Evolutionary conservation across 2,329 filamentous ascomycete genomes (phyloP).

Genomic region (Nothomitra cinnamomea): DNA sequence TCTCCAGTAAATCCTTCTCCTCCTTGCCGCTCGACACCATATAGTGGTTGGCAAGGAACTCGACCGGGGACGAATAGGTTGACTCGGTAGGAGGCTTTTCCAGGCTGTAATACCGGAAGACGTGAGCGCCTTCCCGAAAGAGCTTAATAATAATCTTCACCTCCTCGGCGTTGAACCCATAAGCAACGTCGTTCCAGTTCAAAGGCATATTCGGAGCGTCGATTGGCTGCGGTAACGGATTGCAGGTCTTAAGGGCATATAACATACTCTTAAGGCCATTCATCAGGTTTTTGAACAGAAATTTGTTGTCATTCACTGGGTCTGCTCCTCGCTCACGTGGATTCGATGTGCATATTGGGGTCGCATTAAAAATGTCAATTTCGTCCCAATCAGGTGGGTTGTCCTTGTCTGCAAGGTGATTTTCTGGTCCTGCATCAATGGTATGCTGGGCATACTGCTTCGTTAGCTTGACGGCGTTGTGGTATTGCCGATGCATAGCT

Average conservation of each 20-base stretch:
- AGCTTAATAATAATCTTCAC: constrained; percentile 92
- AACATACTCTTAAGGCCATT: constrained; percentile 94
- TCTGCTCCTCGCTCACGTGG: constrained; percentile 77
- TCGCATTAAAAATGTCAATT: constrained; percentile 90
- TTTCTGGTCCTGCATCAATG: constrained; percentile 49
- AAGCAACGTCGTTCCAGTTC: constrained; percentile 92
- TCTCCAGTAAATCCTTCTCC: constrained; percentile 93
- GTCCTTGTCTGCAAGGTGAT: constrained; percentile 70
- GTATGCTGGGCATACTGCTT: constrained; percentile 53
- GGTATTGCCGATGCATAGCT: constrained; percentile 91
- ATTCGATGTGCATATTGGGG: constrained; percentile 89
- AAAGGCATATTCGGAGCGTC: constrained; percentile 63
- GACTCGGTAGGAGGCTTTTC: constrained; percentile 60
- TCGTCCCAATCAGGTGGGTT: constrained; percentile 87
- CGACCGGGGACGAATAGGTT: constrained; percentile 64
- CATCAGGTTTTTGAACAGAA: constrained; percentile 90
- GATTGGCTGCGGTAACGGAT: constrained; percentile 49
- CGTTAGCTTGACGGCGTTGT: constrained; percentile 86
- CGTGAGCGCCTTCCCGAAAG: constrained; percentile 88
- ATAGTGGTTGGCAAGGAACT: constrained; percentile 87
- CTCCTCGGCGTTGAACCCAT: constrained; percentile 93
- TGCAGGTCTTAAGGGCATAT: constrained; percentile 83
- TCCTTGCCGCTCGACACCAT: constrained; percentile 89
- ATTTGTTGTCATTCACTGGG: constrained; percentile 92
- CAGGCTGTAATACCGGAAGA: constrained; percentile 92